A percentile compares a stretch with the other conserved stretches of the same genome.
phyloP scores from a whole-genome alignment of 2,329 filamentous ascomycete genomes.

The Meredithiella fracta region DNA sequence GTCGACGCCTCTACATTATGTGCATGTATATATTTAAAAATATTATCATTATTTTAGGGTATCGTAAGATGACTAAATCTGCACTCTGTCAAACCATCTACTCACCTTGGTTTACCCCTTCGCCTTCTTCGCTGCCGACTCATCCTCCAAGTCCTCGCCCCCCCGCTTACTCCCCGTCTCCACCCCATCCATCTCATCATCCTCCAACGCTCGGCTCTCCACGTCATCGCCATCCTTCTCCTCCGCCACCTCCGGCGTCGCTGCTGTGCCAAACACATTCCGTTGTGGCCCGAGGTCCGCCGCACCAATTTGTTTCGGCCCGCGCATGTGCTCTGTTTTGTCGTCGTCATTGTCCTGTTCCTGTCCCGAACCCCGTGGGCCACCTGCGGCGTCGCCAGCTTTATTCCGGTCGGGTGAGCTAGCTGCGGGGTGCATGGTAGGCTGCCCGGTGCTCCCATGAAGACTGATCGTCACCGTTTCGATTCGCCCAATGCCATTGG shows the following conservation, averaged over 20 bases:
- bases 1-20: too few species aligned
- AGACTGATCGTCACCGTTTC: slow-evolving; percentile 66
- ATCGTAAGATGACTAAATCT: background rate
- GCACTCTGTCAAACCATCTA: background rate
- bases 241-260: slow-evolving; percentile 38
- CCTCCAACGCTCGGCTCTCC: slow-evolving; percentile 17
- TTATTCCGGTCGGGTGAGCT: too few species aligned
- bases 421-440: too few species aligned
- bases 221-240: slow-evolving; percentile 23
- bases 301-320: slow-evolving; percentile 69
- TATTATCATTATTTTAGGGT: background rate
- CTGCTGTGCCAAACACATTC: slow-evolving; percentile 35
- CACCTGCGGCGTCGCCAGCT: too few species aligned
- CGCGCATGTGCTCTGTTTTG: slow-evolving; percentile 64
- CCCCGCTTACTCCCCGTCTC: slow-evolving; percentile 36
- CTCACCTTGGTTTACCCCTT: slow-evolving; percentile 21
- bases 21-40: too few species aligned
- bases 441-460: slow-evolving; percentile 32
- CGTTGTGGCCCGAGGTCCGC: slow-evolving; percentile 69
- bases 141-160: slow-evolving; percentile 27
- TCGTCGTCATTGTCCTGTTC: slow-evolving; percentile 26
- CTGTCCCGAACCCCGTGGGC: slow-evolving; percentile 4
- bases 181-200: slow-evolving; percentile 20
- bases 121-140: slow-evolving; percentile 29
- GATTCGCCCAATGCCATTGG: slow-evolving; percentile 61